A percentile compares a stretch with the other conserved stretches of the same genome.
phyloP scores from a whole-genome alignment of 2,329 filamentous ascomycete genomes.

The Microdochium paspali region DNA sequence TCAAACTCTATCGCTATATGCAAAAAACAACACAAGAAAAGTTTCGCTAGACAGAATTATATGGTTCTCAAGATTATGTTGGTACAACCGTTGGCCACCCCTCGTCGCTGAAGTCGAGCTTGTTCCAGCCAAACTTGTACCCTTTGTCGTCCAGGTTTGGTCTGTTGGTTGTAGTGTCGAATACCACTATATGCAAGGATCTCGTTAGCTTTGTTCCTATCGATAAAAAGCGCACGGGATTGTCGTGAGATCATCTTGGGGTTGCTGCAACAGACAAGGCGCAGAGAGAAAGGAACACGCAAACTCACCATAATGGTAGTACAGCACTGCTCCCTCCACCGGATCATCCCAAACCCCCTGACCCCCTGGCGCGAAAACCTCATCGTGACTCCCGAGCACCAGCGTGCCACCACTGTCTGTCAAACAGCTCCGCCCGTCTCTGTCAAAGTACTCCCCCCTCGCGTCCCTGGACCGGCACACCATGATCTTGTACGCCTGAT shows the following conservation, averaged over 20 bases:
- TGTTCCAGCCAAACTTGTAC: conserved; percentile 13
- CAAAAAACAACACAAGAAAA: no score
- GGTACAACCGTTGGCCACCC: conserved; percentile 12
- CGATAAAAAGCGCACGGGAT: no score
- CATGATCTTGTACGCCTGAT: conserved; percentile 13
- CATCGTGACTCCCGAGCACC: conserved; percentile 8
- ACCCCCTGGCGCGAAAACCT: conserved; percentile 12
- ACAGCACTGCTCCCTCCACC: conserved; percentile 5
- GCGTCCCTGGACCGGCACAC: conserved; percentile 11
- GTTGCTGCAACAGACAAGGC: no score
- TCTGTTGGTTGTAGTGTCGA: conserved; percentile 6
- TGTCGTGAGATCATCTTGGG: no score
- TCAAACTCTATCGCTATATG: no score
- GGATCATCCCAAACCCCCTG: conserved; percentile 10
- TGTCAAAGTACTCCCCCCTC: conserved; percentile 8
- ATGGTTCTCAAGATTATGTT: no score
- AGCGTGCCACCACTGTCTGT: conserved; percentile 9
- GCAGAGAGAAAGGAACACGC: neutral
- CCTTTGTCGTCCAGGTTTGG: conserved; percentile 4
- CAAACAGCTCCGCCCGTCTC: conserved; percentile 7
- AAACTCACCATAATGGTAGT: conserved; percentile 12
- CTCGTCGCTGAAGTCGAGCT: conserved; percentile 10
- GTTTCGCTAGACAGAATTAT: no score
- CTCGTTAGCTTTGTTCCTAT: no score
- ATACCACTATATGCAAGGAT: conserved; percentile 3